A percentile compares a stretch with the other conserved stretches of the same genome.
phyloP scores from a whole-genome alignment of 164 flowering plant species.

The Houttuynia cordata region DNA sequence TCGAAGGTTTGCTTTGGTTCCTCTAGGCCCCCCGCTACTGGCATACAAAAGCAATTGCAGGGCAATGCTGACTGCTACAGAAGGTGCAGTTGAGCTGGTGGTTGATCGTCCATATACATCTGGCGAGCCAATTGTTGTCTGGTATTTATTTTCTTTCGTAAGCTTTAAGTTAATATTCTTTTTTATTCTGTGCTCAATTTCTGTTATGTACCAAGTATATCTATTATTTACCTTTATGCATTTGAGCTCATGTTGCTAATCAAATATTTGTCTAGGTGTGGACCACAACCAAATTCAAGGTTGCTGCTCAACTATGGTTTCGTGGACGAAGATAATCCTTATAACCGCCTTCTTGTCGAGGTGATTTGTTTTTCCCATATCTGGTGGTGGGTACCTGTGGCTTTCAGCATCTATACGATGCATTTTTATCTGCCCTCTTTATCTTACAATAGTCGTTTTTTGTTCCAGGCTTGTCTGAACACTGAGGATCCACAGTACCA shows the following conservation, averaged over 20 bases:
- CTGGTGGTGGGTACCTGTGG: not conserved
- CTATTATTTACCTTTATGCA: too few species aligned
- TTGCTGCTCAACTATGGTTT: conserved; percentile 91
- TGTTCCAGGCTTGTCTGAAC: conserved; percentile 67
- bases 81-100: conserved; percentile 73
- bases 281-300: conserved; percentile 94
- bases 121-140: conserved; percentile 81
- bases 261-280: conserved; percentile 62
- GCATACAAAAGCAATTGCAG: conserved; percentile 90
- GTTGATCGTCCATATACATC: conserved; percentile 88
- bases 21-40: conserved; percentile 90
- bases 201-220: too few species aligned
- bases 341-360: conserved; percentile 75
- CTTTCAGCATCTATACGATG: not conserved
- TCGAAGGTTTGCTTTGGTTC: conserved; percentile 94
- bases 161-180: not conserved
- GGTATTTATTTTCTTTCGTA: conserved; percentile 32
- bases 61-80: conserved; percentile 84
- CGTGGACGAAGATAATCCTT: conserved; percentile 91
- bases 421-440: not conserved
- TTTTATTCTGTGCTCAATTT: too few species aligned
- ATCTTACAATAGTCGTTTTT: not conserved
- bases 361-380: conserved; percentile 20
- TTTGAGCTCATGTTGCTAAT: not conserved
- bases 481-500: conserved; percentile 98